Evolutionary conservation across 495 filamentous ascomycete species (phyloP).

Genomic region (Talaromyces proteolyticus): DNA sequence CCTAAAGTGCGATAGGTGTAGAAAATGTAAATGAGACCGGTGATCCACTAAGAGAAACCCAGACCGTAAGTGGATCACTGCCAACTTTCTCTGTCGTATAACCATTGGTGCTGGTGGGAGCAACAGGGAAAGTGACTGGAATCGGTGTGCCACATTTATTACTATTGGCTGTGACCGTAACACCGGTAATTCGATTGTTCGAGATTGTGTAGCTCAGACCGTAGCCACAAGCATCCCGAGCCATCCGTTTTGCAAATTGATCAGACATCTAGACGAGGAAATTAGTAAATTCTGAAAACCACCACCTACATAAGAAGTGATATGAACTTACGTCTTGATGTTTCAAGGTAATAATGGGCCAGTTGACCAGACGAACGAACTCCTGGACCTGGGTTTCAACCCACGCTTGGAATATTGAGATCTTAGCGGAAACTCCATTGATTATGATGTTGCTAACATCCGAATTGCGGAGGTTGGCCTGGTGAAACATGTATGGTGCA

Average conservation of each 20-base stretch:
- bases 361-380: conserved; percentile 50
- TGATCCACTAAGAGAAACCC: conserved; percentile 47
- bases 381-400: conserved; percentile 53
- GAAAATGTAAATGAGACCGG: conserved; percentile 46
- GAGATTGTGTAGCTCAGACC: conserved; percentile 38
- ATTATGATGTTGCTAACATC: conserved; percentile 42
- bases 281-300: not conserved
- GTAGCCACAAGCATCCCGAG: conserved; percentile 49
- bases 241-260: conserved; percentile 44
- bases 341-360: conserved; percentile 50
- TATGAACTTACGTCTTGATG: conserved; percentile 39
- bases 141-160: conserved; percentile 48
- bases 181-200: conserved; percentile 38
- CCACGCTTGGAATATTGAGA: conserved; percentile 57
- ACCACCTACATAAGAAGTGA: too few species aligned
- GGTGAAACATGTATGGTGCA: conserved; percentile 45
- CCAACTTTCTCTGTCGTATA: conserved; percentile 51
- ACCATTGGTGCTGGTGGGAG: conserved; percentile 31
- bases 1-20: conserved; percentile 35
- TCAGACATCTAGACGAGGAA: conserved; percentile 32
- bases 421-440: conserved; percentile 40
- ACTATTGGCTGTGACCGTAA: conserved; percentile 41
- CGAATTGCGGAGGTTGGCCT: conserved; percentile 55
- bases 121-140: conserved; percentile 50
- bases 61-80: conserved; percentile 53